Conservation (phyloP, 1,284 basidiomycete genomes). For the Xanthoconium separans region DNA sequence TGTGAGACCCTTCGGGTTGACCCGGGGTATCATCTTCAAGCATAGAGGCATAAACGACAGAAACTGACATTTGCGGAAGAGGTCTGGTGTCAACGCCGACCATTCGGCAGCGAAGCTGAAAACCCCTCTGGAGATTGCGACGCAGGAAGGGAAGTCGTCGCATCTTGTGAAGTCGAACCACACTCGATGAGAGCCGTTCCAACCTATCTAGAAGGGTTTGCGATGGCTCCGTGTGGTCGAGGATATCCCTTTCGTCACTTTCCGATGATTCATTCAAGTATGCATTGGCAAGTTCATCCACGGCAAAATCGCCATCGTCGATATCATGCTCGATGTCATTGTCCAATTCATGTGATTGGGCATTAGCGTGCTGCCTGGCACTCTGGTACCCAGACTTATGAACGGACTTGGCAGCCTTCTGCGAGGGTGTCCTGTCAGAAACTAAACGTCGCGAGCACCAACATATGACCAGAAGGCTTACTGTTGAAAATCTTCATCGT, state of each 20-base stretch:
- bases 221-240: slow-evolving; percentile 14
- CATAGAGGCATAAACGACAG: slow-evolving; percentile 29
- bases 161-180: slow-evolving; percentile 22
- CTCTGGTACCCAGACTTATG: background rate
- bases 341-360: slow-evolving; percentile 2
- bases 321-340: slow-evolving; percentile 1
- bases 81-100: slow-evolving; percentile 18
- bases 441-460: slow-evolving; percentile 2
- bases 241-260: slow-evolving; percentile 3
- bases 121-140: slow-evolving; percentile 49
- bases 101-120: slow-evolving; percentile 35
- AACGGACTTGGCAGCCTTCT: slow-evolving; percentile 7
- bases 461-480: slow-evolving; percentile 8
- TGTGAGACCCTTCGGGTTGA: background rate
- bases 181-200: slow-evolving; percentile 16
- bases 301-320: slow-evolving; percentile 3
- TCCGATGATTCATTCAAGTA: slow-evolving; percentile 10
- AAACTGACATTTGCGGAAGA: slow-evolving; percentile 23
- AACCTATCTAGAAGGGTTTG: slow-evolving; percentile 23
- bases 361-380: slow-evolving; percentile 2
- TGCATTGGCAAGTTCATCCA: slow-evolving; percentile 2
- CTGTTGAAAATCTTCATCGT: slow-evolving; percentile 4
- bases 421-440: slow-evolving; percentile 8
- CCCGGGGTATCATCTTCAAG: background rate
- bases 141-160: slow-evolving; percentile 51